These are phyloP conservation scores for Pseudogymnoascus sp. DNA, from an alignment of 2,329 filamentous ascomycete genomes.

Conservation along the genomic window DNA sequence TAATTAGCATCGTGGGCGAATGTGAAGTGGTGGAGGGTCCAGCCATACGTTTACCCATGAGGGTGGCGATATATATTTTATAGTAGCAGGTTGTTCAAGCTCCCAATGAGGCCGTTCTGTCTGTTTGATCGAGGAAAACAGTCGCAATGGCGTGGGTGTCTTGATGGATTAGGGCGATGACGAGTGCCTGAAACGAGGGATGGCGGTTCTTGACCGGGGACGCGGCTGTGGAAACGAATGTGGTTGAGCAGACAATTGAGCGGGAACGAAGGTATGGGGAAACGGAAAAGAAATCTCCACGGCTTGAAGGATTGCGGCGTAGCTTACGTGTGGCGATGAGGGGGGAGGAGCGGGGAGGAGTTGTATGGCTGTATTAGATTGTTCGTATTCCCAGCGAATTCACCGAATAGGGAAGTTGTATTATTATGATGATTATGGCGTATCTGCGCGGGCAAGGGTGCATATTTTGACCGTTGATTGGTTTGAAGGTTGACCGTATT, in stretches of 20 bases:
- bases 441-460: constrained; percentile 4
- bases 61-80: background rate
- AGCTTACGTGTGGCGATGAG: background rate
- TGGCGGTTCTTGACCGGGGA: background rate
- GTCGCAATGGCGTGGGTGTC: background rate
- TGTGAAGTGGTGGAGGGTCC: background rate
- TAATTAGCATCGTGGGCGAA: background rate
- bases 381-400: background rate
- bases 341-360: background rate
- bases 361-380: background rate
- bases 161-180: background rate
- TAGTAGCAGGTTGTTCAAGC: background rate
- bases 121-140: background rate
- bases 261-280: background rate
- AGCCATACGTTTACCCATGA: constrained; percentile 7
- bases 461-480: background rate
- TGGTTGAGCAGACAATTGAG: constrained; percentile 5
- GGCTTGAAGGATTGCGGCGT: constrained; percentile 1
- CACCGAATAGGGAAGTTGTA: constrained; percentile 7
- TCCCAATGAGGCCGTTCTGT: background rate
- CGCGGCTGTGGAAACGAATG: constrained; percentile 7
- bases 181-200: constrained; percentile 6
- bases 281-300: background rate
- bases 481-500: background rate
- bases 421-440: constrained; percentile 8